A percentile compares a stretch with the other conserved stretches of the same genome.
Conservation (phyloP, 768 basidiomycete species). For the Auricularia cornea region DNA sequence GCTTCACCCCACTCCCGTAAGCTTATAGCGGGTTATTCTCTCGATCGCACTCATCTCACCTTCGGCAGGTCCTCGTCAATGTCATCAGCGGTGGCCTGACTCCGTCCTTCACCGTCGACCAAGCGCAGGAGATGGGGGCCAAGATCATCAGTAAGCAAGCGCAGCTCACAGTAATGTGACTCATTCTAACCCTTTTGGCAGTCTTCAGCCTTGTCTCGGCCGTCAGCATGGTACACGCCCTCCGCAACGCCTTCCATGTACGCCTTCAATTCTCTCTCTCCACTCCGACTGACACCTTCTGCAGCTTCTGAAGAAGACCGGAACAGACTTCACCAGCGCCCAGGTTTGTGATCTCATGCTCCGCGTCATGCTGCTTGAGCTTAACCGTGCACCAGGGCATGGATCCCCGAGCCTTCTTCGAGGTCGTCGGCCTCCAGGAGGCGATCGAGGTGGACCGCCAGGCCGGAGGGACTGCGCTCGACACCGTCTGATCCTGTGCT, state of each 20-base stretch:
- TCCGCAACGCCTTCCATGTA: conserved; percentile 44
- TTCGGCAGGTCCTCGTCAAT: conserved; percentile 50
- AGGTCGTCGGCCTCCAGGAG: conserved; percentile 59
- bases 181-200: conserved; percentile 17
- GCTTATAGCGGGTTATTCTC: too few relatives aligned
- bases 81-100: conserved; percentile 74
- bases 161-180: background rate
- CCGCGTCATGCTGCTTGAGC: background rate
- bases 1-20: conserved; percentile 54
- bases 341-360: background rate
- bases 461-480: conserved; percentile 37
- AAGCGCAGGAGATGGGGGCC: conserved; percentile 62
- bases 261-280: background rate
- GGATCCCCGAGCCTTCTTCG: conserved; percentile 72
- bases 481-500: background rate
- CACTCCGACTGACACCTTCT: conserved; percentile 23
- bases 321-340: conserved; percentile 56
- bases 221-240: conserved; percentile 69
- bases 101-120: conserved; percentile 59
- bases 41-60: too few relatives aligned
- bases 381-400: conserved; percentile 35
- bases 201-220: conserved; percentile 72
- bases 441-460: conserved; percentile 45
- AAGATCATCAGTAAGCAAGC: conserved; percentile 51
- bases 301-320: conserved; percentile 66